Conservation (phyloP, 805 yeast species). For the Brettanomyces custersianus region DNA sequence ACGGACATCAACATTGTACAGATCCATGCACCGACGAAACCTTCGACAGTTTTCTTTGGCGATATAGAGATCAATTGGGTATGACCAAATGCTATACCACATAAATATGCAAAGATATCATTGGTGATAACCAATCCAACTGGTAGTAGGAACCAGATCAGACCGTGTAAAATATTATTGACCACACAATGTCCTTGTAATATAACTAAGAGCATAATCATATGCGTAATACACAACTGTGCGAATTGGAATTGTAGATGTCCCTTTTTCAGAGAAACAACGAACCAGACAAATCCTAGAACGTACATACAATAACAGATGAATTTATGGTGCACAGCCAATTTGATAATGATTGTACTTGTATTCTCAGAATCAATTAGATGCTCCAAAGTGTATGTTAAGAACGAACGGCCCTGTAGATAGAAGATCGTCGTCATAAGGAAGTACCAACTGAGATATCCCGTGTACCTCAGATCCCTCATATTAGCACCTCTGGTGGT, state of each 20-base stretch:
- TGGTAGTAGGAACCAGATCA: slow-evolving; percentile 92
- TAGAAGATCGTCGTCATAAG: slow-evolving; percentile 80
- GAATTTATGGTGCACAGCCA: slow-evolving; percentile 63
- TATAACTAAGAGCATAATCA: slow-evolving; percentile 84
- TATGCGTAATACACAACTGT: slow-evolving; percentile 87
- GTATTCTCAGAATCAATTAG: slow-evolving; percentile 21
- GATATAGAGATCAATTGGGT: slow-evolving; percentile 90
- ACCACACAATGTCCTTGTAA: slow-evolving; percentile 91
- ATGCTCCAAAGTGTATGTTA: slow-evolving; percentile 37
- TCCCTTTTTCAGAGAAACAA: slow-evolving; percentile 81
- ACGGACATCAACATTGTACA: slow-evolving; percentile 77
- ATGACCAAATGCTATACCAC: slow-evolving; percentile 93
- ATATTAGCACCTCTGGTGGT: slow-evolving; percentile 74
- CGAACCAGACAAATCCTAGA: slow-evolving; percentile 83
- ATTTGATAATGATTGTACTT: slow-evolving; percentile 18
- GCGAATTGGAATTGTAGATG: slow-evolving; percentile 88
- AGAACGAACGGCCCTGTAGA: slow-evolving; percentile 77
- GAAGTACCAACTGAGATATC: slow-evolving; percentile 88
- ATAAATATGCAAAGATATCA: slow-evolving; percentile 92
- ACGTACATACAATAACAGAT: slow-evolving; percentile 78
- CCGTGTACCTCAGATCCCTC: slow-evolving; percentile 75
- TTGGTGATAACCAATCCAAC: slow-evolving; percentile 86
- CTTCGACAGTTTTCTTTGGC: slow-evolving; percentile 96
- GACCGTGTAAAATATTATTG: slow-evolving; percentile 79
- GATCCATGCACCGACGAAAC: slow-evolving; percentile 95